Base-by-base conservation (phyloP, 2,329 filamentous ascomycete genomes). In the Endoconidiophora polonica region DNA sequence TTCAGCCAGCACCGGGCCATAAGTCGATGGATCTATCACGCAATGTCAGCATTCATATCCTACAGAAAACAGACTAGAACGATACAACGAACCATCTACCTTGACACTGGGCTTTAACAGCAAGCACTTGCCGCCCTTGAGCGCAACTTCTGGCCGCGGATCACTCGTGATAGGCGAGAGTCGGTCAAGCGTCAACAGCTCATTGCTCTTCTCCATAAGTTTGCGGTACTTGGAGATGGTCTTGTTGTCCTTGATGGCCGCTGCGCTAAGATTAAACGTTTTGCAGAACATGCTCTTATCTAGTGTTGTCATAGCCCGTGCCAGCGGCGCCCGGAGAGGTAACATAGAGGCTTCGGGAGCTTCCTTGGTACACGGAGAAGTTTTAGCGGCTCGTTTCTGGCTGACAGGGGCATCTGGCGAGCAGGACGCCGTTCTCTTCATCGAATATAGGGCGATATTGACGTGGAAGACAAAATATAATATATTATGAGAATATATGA, bases 271-370 rank as follows among this genome's bases (percentile, higher is more conserved):
- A 22, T 81, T 79, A 50, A 94, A 68, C 1, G 73, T 83, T 62
- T 81, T 86, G 48, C 76, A 71, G 68, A 96, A 96, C 55, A 93
- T 80, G 14, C 81, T 73, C 57, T 85, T 80, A 67, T 98, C 88
- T 55, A 98, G 77, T 46, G 76, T 74, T 60, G 79, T 79, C 69
- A 86, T 84, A 53, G 81, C 79, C 63, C 84, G 82, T 58, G 90
- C 81, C 53, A 87, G 71, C 22, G 88, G 87, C 44, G 87, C 86
- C 56, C 81, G 78, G 63, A 94, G 85, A 46, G 76, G 61, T 55
- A 66, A 68, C 74, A 77, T 78, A 44, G 68, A 64, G 53, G 63
- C 47, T 53, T 53, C 51, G 23, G 44, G 26, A 22, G 29, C 29
- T 33, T 44, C 33, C 48, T 49, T 60, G 26, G 53, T 41, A 2